Conservation (phyloP, 2,329 filamentous ascomycete genomes). For the Colletotrichum truncatum region DNA sequence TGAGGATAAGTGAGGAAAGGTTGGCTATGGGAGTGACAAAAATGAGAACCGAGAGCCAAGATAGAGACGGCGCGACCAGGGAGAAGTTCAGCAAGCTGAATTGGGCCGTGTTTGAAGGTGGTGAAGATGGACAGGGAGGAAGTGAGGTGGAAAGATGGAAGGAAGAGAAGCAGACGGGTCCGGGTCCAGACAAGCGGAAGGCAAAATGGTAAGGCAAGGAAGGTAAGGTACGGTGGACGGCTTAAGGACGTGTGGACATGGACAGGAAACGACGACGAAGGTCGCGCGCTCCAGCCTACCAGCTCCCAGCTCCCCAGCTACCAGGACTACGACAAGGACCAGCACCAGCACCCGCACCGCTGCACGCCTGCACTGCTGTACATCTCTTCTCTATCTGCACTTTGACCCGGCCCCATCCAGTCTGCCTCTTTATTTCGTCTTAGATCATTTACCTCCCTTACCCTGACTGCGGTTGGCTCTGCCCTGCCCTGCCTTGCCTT, state of each 20-base stretch:
- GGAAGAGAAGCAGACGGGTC: slow-evolving; percentile 28
- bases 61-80: slow-evolving; percentile 19
- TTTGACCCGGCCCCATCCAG: background rate
- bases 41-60: slow-evolving; percentile 20
- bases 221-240: slow-evolving; percentile 1
- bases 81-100: slow-evolving; percentile 14
- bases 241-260: slow-evolving; percentile 5
- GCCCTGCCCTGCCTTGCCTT: background rate
- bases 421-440: background rate
- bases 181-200: slow-evolving; percentile 30
- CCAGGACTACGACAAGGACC: background rate
- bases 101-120: slow-evolving; percentile 29
- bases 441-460: background rate
- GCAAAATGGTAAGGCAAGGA: slow-evolving; percentile 29
- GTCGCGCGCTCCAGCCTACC: slow-evolving; percentile 5
- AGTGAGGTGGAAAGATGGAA: slow-evolving; percentile 30
- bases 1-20: slow-evolving; percentile 5
- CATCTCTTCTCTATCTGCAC: background rate
- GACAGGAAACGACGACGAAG: slow-evolving; percentile 28
- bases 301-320: slow-evolving; percentile 4
- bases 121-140: slow-evolving; percentile 31
- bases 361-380: background rate
- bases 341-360: background rate
- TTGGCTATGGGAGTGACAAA: slow-evolving; percentile 1
- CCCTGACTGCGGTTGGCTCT: background rate